Evolutionary conservation across 2,329 filamentous ascomycete species (phyloP).

Genomic region (Diaporthe sp.): DNA sequence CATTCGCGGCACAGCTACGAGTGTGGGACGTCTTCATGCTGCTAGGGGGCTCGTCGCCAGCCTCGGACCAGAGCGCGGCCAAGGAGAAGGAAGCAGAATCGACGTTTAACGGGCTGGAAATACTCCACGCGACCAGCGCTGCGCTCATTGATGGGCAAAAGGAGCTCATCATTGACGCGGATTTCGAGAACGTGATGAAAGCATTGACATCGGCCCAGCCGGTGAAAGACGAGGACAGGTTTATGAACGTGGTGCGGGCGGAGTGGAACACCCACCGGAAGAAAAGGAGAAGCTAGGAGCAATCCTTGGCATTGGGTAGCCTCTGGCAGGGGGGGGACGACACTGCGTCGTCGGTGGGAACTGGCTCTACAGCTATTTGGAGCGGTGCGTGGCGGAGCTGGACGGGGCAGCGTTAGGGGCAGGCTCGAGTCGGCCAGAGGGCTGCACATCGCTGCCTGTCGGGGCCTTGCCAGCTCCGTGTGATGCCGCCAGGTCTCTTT

Average conservation of each 20-base stretch:
- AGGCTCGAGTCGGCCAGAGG: not conserved
- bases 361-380: constrained; percentile 13
- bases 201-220: constrained; percentile 93
- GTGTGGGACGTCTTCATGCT: constrained; percentile 99
- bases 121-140: constrained; percentile 89
- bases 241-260: constrained; percentile 80
- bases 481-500: constrained; percentile 12
- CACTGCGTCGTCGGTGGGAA: not conserved
- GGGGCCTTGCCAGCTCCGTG: not conserved
- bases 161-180: constrained; percentile 88
- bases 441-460: constrained; percentile 1
- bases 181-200: constrained; percentile 99
- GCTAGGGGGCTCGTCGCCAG: constrained; percentile 78
- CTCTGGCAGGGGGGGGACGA: not conserved
- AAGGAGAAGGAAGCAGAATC: constrained; percentile 28
- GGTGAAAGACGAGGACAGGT: constrained; percentile 90
- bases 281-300: constrained; percentile 45
- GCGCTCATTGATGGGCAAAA: constrained; percentile 91
- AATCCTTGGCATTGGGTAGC: not conserved
- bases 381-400: constrained; percentile 26
- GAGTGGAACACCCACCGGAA: constrained; percentile 80
- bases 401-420: constrained; percentile 26
- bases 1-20: constrained; percentile 91
- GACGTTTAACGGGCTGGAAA: constrained; percentile 72
- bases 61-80: not conserved